Conservation (phyloP, 225 moss, liverwort and hornwort species). For the Ulota crispa region DNA sequence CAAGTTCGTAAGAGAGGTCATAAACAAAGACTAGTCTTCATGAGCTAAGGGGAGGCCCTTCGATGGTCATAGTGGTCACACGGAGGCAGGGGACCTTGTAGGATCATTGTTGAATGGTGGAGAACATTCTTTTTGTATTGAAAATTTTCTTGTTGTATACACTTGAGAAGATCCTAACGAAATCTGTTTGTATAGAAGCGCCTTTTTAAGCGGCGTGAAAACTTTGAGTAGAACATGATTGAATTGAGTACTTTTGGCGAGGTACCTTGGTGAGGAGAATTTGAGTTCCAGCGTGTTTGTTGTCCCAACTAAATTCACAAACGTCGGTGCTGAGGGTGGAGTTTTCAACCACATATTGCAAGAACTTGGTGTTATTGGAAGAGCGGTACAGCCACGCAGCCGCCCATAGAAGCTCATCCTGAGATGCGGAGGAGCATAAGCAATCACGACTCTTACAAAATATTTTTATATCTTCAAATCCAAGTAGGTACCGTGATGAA, state of each 20-base stretch:
- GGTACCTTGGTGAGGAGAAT: constrained; percentile 81
- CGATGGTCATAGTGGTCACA: no score
- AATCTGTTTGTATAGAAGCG: no score
- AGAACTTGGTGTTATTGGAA: constrained; percentile 52
- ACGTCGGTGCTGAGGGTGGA: constrained; percentile 40
- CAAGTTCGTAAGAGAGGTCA: no score
- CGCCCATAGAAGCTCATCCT: constrained; percentile 98
- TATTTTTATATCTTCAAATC: not conserved
- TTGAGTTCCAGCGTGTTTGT: constrained; percentile 83
- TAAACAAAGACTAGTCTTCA: not conserved
- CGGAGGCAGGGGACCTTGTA: no score
- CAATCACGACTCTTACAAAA: not conserved
- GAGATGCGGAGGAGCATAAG: not conserved
- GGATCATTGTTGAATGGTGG: no score
- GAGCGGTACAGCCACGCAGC: constrained; percentile 87
- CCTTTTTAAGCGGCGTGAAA: not conserved
- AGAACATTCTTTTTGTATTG: no score
- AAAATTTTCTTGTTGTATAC: no score
- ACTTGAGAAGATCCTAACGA: not conserved
- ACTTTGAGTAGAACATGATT: not conserved
- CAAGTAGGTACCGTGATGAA: not conserved
- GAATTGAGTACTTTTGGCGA: not conserved
- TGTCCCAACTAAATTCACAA: constrained; percentile 94
- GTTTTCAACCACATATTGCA: constrained; percentile 70
- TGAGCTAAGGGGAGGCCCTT: not conserved